A percentile compares a stretch with the other conserved stretches of the same genome.
Evolutionary conservation across 1,139 yeast genomes (phyloP).

Genomic region (Pichia sp.): DNA sequence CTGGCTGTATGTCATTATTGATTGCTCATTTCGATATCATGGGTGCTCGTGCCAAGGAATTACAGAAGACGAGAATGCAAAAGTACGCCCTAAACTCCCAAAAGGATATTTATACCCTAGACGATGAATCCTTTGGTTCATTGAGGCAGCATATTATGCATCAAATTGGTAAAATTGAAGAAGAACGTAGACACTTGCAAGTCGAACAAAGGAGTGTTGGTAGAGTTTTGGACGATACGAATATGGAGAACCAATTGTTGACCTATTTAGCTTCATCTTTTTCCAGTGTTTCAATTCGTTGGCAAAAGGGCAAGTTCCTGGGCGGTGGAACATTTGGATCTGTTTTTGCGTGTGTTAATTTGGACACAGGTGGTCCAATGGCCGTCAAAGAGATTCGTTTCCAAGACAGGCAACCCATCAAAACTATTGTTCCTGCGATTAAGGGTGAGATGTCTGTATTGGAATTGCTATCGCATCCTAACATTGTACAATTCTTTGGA

Average conservation of each 20-base stretch:
- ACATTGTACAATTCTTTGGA: conserved; percentile 92
- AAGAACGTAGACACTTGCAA: conserved; percentile 46
- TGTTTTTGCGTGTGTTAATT: conserved; percentile 85
- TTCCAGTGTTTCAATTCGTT: conserved; percentile 85
- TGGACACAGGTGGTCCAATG: conserved; percentile 94
- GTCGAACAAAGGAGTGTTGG: conserved; percentile 65
- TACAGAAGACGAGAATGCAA: conserved; percentile 44
- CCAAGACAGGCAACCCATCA: conserved; percentile 83
- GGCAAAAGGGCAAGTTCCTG: conserved; percentile 93
- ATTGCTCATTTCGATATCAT: conserved; percentile 96
- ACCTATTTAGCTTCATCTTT: conserved; percentile 85
- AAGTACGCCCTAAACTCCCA: conserved; percentile 42
- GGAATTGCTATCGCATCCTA: conserved; percentile 93
- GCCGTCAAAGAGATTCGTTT: conserved; percentile 94
- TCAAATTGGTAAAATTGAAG: conserved; percentile 57
- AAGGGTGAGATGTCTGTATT: conserved; percentile 95
- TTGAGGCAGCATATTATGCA: conserved; percentile 57
- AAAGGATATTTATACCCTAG: conserved; percentile 47
- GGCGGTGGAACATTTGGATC: conserved; percentile 97
- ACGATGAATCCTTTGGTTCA: conserved; percentile 56
- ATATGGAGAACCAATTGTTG: conserved; percentile 81
- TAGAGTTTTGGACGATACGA: conserved; percentile 81
- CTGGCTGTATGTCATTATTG: conserved; percentile 88
- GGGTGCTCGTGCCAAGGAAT: conserved; percentile 94
- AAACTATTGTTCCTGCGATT: conserved; percentile 80